These are phyloP conservation scores for Solanum hybrid DNA, from an alignment of 305 asterid genomes.

Conservation along the genomic window DNA sequence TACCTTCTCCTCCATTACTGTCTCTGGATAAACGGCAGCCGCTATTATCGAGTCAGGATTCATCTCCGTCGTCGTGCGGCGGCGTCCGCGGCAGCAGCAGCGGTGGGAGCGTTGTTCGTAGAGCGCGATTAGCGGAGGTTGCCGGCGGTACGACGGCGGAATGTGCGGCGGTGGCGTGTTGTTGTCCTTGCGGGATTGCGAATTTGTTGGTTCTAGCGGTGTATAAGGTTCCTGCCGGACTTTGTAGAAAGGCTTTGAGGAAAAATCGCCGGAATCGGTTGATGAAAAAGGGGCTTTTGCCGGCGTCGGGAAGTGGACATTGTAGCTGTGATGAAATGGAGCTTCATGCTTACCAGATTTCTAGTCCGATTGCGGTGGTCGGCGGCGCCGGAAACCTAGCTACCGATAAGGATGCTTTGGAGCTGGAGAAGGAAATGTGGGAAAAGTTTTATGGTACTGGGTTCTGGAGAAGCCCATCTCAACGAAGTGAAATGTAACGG, in stretches of 20 bases:
- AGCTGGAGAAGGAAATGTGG: conserved; percentile 91
- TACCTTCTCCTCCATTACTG: neutral
- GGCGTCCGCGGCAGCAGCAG: neutral
- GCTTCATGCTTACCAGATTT: conserved; percentile 22
- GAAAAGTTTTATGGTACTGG: conserved; percentile 73
- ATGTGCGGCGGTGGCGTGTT: conserved; percentile 84
- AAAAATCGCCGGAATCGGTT: conserved; percentile 42
- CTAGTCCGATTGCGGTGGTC: conserved; percentile 20
- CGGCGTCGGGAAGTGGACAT: conserved; percentile 19
- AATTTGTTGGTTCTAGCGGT: conserved; percentile 52
- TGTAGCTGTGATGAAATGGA: conserved; percentile 39
- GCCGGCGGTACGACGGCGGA: conserved; percentile 87
- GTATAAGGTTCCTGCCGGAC: conserved; percentile 77
- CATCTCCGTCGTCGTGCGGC: neutral
- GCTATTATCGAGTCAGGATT: neutral
- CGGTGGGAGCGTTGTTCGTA: conserved; percentile 6
- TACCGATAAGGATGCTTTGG: conserved; percentile 36
- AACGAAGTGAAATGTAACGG: conserved; percentile 28
- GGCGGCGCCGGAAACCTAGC: conserved; percentile 3
- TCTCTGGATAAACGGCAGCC: neutral
- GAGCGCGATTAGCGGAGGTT: conserved; percentile 42
- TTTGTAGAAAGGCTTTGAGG: conserved; percentile 62
- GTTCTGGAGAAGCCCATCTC: conserved; percentile 84
- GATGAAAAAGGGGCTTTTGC: conserved; percentile 33
- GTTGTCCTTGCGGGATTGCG: conserved; percentile 75